These are phyloP conservation scores for Strigomonas galati DNA, from an alignment of 208 protist genomes.

Conservation along the genomic window DNA sequence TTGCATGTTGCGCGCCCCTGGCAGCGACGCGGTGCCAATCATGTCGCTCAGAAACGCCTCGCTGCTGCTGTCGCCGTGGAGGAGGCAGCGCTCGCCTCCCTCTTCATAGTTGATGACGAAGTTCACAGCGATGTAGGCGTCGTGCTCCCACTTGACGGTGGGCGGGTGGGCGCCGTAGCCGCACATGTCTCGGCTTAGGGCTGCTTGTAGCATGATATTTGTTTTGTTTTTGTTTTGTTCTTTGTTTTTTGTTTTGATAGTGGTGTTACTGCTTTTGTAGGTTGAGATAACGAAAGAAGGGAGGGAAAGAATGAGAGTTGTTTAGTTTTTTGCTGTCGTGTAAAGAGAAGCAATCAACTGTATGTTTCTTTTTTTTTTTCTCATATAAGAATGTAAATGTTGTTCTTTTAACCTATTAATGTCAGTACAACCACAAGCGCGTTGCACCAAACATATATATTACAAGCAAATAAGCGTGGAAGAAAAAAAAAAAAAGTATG, in stretches of 20 bases:
- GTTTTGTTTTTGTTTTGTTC: not conserved
- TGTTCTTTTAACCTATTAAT: no score
- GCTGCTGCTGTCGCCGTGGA: conserved; percentile 24
- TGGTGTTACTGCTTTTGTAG: not conserved
- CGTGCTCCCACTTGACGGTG: conserved; percentile 17
- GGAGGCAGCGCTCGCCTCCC: conserved; percentile 21
- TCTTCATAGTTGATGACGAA: conserved; percentile 36
- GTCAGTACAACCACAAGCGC: no score
- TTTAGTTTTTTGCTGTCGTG: not conserved
- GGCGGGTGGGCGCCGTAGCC: conserved; percentile 31
- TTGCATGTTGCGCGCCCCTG: conserved; percentile 21
- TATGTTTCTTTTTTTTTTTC: no score
- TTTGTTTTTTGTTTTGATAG: not conserved
- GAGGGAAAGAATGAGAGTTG: conserved; percentile 6
- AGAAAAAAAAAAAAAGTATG: conserved; percentile 10
- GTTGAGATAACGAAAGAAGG: not conserved
- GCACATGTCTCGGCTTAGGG: conserved; percentile 24
- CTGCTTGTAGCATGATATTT: not conserved
- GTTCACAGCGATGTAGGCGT: conserved; percentile 28
- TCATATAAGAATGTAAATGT: no score
- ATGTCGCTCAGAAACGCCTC: conserved; percentile 29
- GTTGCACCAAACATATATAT: conserved; percentile 8
- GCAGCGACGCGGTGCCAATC: conserved; percentile 19
- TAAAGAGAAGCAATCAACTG: no score
- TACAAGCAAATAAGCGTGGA: conserved; percentile 7